Evolutionary conservation across 1,284 basidiomycete species (phyloP).

Genomic region (Cronartium ribicola): DNA sequence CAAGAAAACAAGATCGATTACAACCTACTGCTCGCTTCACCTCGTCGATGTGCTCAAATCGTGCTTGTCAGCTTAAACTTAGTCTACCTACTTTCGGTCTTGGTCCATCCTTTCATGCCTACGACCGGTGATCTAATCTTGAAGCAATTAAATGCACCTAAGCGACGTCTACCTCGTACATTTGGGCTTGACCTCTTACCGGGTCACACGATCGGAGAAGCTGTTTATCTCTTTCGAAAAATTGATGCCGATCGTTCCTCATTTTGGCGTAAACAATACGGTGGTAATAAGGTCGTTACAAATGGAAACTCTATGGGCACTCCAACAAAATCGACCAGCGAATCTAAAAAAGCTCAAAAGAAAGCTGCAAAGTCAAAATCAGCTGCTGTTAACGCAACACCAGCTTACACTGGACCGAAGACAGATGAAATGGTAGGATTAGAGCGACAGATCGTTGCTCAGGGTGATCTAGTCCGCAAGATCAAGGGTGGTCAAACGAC

Average conservation of each 20-base stretch:
- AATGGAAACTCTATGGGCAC: not conserved
- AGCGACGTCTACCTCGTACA: conserved; percentile 66
- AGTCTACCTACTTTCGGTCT: conserved; percentile 80
- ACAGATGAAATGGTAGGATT: conserved; percentile 63
- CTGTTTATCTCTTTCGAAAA: conserved; percentile 85
- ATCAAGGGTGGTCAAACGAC: conserved; percentile 65
- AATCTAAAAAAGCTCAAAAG: conserved; percentile 35
- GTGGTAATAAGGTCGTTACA: conserved; percentile 55
- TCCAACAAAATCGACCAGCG: not conserved
- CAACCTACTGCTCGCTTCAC: conserved; percentile 73
- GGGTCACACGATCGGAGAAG: conserved; percentile 78
- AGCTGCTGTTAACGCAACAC: not conserved
- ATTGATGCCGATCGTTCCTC: conserved; percentile 89
- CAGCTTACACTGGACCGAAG: conserved; percentile 56
- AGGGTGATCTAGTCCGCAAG: conserved; percentile 66
- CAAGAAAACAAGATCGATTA: conserved; percentile 89
- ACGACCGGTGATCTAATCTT: conserved; percentile 76
- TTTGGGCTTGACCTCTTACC: conserved; percentile 74
- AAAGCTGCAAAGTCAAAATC: conserved; percentile 15
- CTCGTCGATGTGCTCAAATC: conserved; percentile 81
- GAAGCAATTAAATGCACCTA: conserved; percentile 81
- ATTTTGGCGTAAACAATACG: conserved; percentile 75
- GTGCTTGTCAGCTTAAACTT: conserved; percentile 77
- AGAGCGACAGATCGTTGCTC: conserved; percentile 67
- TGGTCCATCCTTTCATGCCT: conserved; percentile 96